Evolutionary conservation across 2,329 filamentous ascomycete genomes (phyloP), one percentile per base, ranked within the genome.

Genomic region (Chrysoporthe puriensis): DNA sequence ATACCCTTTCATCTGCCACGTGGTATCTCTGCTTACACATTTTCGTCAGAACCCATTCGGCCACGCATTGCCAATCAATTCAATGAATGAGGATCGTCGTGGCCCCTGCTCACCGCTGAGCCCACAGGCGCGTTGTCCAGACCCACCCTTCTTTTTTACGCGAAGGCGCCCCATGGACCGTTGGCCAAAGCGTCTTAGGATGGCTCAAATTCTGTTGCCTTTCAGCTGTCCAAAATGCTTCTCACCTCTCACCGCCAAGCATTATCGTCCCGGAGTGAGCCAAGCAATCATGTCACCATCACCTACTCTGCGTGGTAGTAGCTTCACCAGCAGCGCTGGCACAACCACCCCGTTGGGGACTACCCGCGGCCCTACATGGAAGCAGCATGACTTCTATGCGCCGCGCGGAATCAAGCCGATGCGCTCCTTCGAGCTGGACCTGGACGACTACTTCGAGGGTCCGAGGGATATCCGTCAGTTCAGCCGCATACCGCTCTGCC

Each of bases 401-500:
- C 60, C 60, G 4, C 32, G 60, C 26, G 60, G 60, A 3, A 36
- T 62, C 44, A 62, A 62, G 46, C 60, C 43, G 26, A 13, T 52
- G 26, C 32, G 46, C 34, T 62, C 60, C n/a, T 62, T 62, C 46
- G 18, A 62, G 44, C 18, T 40, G 32, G 84, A 87, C 44, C 71
- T 89, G 60, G 86, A 88, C 69, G 86, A 89, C 70, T 89, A 90
- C 76, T 90, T 90, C 74, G 85, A 76, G 61, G 88, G 87, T 14
- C 91, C 91, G 62, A 86, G 90, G 69, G 88, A 93, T 76, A 86
- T 92, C 71, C 83, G 88, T 67, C 87, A 87, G 73, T 91, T 94
- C 77, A 93, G 90, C 26, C 93, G 92, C 83, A 90, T 90, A 84
- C 91, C 91, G 21, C 85, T 88, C 70, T 91, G 93, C 76, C 79